Evolutionary conservation across 768 basidiomycete species (phyloP).

Genomic region (Saitozyma podzolica): DNA sequence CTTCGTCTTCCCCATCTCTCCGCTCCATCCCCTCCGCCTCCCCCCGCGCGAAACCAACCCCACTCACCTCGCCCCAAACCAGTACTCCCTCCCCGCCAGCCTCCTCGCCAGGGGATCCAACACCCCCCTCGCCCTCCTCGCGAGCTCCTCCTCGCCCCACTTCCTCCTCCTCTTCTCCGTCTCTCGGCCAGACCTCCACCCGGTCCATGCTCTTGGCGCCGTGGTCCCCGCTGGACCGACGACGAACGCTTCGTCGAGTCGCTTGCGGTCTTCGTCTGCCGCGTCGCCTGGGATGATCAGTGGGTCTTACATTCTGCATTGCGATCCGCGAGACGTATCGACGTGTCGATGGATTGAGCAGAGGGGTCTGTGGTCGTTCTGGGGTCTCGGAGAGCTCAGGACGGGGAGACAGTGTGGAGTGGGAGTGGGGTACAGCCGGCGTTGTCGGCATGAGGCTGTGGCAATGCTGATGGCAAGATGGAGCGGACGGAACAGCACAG

Average conservation of each 20-base stretch:
- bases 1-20: too few relatives aligned
- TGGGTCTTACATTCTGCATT: neutral
- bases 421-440: too few relatives aligned
- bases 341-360: neutral
- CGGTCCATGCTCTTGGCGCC: slow-evolving; percentile 38
- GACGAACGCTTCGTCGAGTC: slow-evolving; percentile 24
- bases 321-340: neutral
- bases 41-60: too few relatives aligned
- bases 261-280: slow-evolving; percentile 27
- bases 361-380: neutral
- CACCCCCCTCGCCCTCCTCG: slow-evolving; percentile 22
- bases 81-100: slow-evolving; percentile 25
- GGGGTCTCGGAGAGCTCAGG: too few relatives aligned
- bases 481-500: too few relatives aligned
- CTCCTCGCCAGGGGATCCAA: slow-evolving; percentile 31
- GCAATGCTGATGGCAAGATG: too few relatives aligned
- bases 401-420: too few relatives aligned
- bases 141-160: slow-evolving; percentile 37
- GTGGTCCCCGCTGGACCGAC: slow-evolving; percentile 38
- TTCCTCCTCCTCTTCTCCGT: slow-evolving; percentile 25
- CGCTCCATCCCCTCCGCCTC: too few relatives aligned
- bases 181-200: slow-evolving; percentile 38
- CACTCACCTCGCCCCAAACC: slow-evolving; percentile 30
- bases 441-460: too few relatives aligned
- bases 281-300: slow-evolving; percentile 21